Conservation (phyloP, 2,329 filamentous ascomycete species). For the Microsporum ferrugineum region DNA sequence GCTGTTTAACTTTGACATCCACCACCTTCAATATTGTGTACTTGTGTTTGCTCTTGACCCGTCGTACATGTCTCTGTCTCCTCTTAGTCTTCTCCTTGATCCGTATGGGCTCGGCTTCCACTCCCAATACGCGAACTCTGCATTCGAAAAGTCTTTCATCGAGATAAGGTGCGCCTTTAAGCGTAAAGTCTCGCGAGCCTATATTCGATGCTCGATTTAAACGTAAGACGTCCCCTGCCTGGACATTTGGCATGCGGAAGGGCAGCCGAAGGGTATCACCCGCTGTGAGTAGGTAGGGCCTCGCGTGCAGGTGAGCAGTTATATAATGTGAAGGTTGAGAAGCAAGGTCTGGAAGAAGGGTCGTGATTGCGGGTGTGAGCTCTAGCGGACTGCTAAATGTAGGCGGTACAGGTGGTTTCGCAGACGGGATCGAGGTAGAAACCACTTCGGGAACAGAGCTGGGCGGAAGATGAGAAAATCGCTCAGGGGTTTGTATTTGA, state of each 20-base stretch:
- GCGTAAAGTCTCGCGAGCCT: slow-evolving; percentile 79
- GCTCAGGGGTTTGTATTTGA: slow-evolving; percentile 20
- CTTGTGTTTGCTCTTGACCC: slow-evolving; percentile 76
- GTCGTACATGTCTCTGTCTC: slow-evolving; percentile 56
- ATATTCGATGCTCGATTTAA: slow-evolving; percentile 74
- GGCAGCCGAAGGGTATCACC: slow-evolving; percentile 68
- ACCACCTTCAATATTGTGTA: slow-evolving; percentile 79
- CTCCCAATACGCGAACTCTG: slow-evolving; percentile 70
- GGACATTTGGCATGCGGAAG: slow-evolving; percentile 64
- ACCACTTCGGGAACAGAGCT: slow-evolving; percentile 8
- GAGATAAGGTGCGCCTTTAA: slow-evolving; percentile 70
- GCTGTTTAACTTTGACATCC: slow-evolving; percentile 58
- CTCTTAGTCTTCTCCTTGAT: slow-evolving; percentile 72
- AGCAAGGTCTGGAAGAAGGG: slow-evolving; percentile 34
- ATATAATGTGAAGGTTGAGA: slow-evolving; percentile 39
- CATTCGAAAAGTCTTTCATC: slow-evolving; percentile 78
- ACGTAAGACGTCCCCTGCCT: slow-evolving; percentile 73
- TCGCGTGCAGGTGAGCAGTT: slow-evolving; percentile 37
- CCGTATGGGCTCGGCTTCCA: slow-evolving; percentile 68
- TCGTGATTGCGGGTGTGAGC: slow-evolving; percentile 32
- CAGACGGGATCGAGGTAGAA: slow-evolving; percentile 12
- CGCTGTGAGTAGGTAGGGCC: slow-evolving; percentile 42
- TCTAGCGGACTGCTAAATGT: slow-evolving; percentile 29
- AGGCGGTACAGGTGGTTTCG: slow-evolving; percentile 30
- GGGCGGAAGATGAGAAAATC: slow-evolving; percentile 11